Percentiles rank a stretch among this genome's conserved stretches.
These are phyloP conservation scores for Carallia pectinifolia DNA, from an alignment of 345 rosid species.

Conservation along the genomic window DNA sequence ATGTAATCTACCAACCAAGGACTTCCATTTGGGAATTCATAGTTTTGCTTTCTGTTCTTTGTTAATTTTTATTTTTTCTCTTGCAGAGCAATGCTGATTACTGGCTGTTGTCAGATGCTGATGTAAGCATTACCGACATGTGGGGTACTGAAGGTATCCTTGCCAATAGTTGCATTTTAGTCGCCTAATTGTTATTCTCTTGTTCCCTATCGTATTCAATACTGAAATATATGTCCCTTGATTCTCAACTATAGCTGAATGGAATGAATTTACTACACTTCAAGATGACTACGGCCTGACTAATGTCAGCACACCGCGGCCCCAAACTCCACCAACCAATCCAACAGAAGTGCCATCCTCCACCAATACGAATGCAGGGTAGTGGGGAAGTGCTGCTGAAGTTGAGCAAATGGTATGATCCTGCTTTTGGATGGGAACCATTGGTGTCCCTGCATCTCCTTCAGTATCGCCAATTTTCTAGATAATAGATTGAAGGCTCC, in stretches of 20 bases:
- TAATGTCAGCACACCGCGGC: slow-evolving; percentile 39
- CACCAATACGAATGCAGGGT: slow-evolving; percentile 30
- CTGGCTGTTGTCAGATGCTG: slow-evolving; percentile 94
- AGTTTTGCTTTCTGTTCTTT: too few species aligned
- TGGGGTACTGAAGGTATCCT: slow-evolving; percentile 93
- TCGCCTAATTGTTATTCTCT: background rate
- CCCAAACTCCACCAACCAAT: slow-evolving; percentile 59
- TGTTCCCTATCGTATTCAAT: slow-evolving; percentile 2
- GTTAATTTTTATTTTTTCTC: background rate
- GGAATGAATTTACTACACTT: slow-evolving; percentile 50
- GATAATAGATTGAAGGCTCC: slow-evolving; percentile 7
- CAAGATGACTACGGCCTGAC: slow-evolving; percentile 40
- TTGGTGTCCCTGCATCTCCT: slow-evolving; percentile 6
- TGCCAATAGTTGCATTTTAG: slow-evolving; percentile 1
- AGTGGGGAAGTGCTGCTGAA: slow-evolving; percentile 8
- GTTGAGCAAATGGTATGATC: background rate
- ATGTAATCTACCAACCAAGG: too few species aligned
- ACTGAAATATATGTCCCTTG: slow-evolving; percentile 23
- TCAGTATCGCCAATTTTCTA: background rate
- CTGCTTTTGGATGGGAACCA: slow-evolving; percentile 1
- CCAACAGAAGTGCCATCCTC: slow-evolving; percentile 41
- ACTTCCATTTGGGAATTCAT: too few species aligned
- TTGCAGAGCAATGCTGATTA: slow-evolving; percentile 83
- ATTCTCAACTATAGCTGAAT: slow-evolving; percentile 44
- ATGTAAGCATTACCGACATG: slow-evolving; percentile 87